phyloP scores from a whole-genome alignment of 192 early-diverging fungal species.

The Umbelopsis isabellina region DNA sequence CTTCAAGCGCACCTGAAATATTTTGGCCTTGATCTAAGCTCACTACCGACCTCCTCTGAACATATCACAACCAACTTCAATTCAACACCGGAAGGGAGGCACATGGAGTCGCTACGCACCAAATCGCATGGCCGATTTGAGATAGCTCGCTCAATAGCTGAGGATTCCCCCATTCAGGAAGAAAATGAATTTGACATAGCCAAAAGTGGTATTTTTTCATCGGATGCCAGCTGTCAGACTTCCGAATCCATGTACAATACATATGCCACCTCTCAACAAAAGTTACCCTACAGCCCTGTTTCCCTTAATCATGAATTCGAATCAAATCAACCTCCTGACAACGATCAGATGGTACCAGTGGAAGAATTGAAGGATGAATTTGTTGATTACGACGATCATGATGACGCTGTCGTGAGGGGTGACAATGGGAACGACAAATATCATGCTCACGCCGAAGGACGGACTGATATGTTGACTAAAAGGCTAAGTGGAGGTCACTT shows the following conservation, averaged over 20 bases:
- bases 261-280: background rate
- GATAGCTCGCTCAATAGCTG: too few relatives aligned
- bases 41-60: background rate
- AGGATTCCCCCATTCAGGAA: background rate
- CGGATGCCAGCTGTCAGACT: background rate
- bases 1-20: constrained; percentile 7
- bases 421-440: background rate
- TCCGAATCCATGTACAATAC: constrained; percentile 18
- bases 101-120: background rate
- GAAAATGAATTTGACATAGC: background rate
- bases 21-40: constrained; percentile 9
- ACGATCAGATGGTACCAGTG: too few relatives aligned
- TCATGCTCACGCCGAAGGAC: background rate
- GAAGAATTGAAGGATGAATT: too few relatives aligned
- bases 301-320: too few relatives aligned
- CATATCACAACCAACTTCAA: background rate
- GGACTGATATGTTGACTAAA: constrained; percentile 24
- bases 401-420: background rate
- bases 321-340: too few relatives aligned
- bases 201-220: background rate
- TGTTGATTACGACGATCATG: background rate
- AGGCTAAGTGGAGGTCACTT: constrained; percentile 35
- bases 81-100: background rate
- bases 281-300: background rate
- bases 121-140: too few relatives aligned